Evolutionary conservation across 768 basidiomycete species (phyloP).

Genomic region (Crepidotus variabilis): DNA sequence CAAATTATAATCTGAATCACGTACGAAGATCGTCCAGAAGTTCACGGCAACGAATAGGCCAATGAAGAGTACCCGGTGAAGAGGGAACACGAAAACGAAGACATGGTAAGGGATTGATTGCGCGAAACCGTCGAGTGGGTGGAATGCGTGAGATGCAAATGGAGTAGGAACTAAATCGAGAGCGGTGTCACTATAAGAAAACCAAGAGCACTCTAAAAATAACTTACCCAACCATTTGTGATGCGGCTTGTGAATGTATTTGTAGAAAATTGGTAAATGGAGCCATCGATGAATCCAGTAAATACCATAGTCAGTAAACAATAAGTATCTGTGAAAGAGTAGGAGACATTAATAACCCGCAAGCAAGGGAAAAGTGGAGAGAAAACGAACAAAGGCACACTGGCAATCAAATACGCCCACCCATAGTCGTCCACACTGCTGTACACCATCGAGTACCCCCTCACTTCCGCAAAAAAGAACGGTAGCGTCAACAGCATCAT

Average conservation of each 20-base stretch:
- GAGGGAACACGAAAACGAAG: conserved; percentile 85
- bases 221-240: conserved; percentile 96
- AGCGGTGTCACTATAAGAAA: conserved; percentile 5
- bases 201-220: background rate
- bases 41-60: conserved; percentile 89
- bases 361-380: conserved; percentile 3
- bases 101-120: conserved; percentile 96
- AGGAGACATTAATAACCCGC: conserved; percentile 9
- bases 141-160: conserved; percentile 97
- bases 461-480: conserved; percentile 91
- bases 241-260: conserved; percentile 92
- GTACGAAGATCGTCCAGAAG: conserved; percentile 87
- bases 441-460: conserved; percentile 81
- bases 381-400: conserved; percentile 58
- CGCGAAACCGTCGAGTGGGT: conserved; percentile 89
- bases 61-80: conserved; percentile 84
- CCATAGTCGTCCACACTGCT: conserved; percentile 78
- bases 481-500: conserved; percentile 88
- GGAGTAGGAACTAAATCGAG: conserved; percentile 81
- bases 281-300: conserved; percentile 96
- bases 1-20: conserved; percentile 15
- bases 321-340: conserved; percentile 21
- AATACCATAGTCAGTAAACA: conserved; percentile 81
- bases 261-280: conserved; percentile 86
- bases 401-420: conserved; percentile 65